These are phyloP conservation scores for Pseudonitzschia multiseries DNA, from an alignment of 108 stramenopile species.

Conservation along the genomic window DNA sequence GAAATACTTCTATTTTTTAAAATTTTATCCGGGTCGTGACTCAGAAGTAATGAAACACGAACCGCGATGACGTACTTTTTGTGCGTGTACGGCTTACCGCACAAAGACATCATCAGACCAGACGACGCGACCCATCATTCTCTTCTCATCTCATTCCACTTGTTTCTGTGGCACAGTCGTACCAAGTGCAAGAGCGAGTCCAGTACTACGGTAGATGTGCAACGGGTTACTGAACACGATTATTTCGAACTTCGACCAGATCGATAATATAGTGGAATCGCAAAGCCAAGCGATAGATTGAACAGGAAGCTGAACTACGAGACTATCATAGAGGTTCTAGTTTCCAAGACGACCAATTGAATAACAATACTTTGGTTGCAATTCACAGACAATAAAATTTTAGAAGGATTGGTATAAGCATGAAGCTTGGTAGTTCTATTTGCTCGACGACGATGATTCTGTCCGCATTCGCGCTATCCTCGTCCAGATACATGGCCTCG, in stretches of 20 bases:
- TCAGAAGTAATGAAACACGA: background rate
- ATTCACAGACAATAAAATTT: background rate
- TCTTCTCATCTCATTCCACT: background rate
- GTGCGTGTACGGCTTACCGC: background rate
- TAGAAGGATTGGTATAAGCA: background rate
- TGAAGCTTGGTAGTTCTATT: slow-evolving; percentile 20
- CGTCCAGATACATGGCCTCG: background rate
- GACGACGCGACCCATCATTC: background rate
- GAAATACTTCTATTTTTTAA: too few relatives aligned
- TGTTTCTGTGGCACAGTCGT: background rate
- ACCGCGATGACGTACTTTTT: slow-evolving; percentile 9
- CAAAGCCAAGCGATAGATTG: too few relatives aligned
- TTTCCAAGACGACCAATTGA: background rate
- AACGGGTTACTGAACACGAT: too few relatives aligned
- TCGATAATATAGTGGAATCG: too few relatives aligned
- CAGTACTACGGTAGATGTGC: background rate
- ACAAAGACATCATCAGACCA: background rate
- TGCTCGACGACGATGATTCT: slow-evolving; percentile 17
- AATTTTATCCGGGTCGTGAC: background rate
- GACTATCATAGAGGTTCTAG: too few relatives aligned
- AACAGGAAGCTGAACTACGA: too few relatives aligned
- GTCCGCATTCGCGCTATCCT: slow-evolving; percentile 11
- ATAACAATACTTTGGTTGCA: background rate
- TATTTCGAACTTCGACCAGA: too few relatives aligned
- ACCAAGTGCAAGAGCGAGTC: background rate